phyloP scores from a whole-genome alignment of 73 alveolate species.

The Blepharisma japonicum region DNA sequence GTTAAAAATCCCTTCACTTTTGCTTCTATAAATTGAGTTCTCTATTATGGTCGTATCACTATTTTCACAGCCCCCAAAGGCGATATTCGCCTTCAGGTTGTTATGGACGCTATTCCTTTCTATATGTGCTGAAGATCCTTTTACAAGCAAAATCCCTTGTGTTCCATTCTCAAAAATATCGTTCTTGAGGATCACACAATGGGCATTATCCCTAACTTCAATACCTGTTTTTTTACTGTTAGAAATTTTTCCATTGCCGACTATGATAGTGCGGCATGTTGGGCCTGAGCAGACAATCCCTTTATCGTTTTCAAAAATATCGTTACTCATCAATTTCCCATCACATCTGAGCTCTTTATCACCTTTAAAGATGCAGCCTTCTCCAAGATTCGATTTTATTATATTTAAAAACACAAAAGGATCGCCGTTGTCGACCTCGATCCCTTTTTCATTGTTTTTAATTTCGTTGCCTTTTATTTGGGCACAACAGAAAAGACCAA shows the following conservation, averaged over 20 bases:
- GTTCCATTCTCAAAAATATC: slow-evolving; percentile 72
- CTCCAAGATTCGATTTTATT: slow-evolving; percentile 48
- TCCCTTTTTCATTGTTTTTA: slow-evolving; percentile 54
- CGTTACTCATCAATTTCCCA: slow-evolving; percentile 52
- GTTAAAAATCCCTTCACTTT: slow-evolving; percentile 91
- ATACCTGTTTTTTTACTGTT: slow-evolving; percentile 87
- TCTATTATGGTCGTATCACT: slow-evolving; percentile 71
- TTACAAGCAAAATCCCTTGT: slow-evolving; percentile 87
- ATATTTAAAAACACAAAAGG: slow-evolving; percentile 59
- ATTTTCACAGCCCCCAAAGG: slow-evolving; percentile 93
- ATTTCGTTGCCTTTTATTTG: slow-evolving; percentile 63
- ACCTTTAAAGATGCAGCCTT: slow-evolving; percentile 59
- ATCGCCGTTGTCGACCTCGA: slow-evolving; percentile 57
- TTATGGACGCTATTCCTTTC: slow-evolving; percentile 82
- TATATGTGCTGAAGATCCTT: slow-evolving; percentile 86
- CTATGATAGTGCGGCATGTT: slow-evolving; percentile 69
- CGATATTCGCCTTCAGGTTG: slow-evolving; percentile 92
- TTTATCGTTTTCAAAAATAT: slow-evolving; percentile 72
- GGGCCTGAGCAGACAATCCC: slow-evolving; percentile 84
- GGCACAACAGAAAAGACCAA: slow-evolving; percentile 53
- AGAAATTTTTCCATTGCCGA: slow-evolving; percentile 63
- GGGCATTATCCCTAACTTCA: slow-evolving; percentile 76
- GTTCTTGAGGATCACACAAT: slow-evolving; percentile 65
- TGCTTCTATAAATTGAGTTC: slow-evolving; percentile 76
- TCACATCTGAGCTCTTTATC: slow-evolving; percentile 57